A percentile compares a stretch with the other conserved stretches of the same genome.
Conservation (phyloP, 257 asterid species). For the Petunia secreta region DNA sequence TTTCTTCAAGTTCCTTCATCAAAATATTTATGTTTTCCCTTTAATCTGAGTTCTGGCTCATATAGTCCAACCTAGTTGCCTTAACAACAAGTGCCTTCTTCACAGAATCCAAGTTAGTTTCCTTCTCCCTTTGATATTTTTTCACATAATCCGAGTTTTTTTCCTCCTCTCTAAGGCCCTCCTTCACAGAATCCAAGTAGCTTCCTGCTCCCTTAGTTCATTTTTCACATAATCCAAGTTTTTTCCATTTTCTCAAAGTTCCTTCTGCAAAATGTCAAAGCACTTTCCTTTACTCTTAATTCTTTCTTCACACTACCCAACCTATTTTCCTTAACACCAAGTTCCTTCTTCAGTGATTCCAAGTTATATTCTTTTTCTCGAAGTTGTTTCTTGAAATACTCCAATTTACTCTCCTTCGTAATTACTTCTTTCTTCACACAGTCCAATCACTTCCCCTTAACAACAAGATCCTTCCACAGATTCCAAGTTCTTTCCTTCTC, state of each 20-base stretch:
- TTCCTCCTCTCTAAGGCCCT: constrained; percentile 11
- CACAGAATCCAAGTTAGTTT: constrained; percentile 1
- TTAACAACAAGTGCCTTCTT: neutral
- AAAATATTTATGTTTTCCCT: neutral
- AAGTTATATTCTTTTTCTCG: neutral
- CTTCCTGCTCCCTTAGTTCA: too few species aligned
- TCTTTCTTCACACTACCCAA: neutral
- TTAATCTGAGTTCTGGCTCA: constrained; percentile 24
- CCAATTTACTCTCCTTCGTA: constrained; percentile 9
- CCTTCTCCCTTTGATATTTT: neutral
- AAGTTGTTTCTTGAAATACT: neutral
- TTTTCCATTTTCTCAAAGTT: too few species aligned
- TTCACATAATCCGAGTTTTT: neutral
- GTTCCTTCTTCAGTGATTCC: neutral
- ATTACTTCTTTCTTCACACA: constrained; percentile 17
- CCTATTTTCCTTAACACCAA: neutral
- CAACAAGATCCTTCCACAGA: constrained; percentile 10
- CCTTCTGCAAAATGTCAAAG: too few species aligned
- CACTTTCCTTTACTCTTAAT: neutral
- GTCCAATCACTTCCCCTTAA: constrained; percentile 20
- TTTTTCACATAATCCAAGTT: too few species aligned
- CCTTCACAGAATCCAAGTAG: neutral
- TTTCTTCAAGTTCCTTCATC: constrained; percentile 12
- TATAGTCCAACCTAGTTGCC: constrained; percentile 19
- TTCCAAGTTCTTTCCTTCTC: neutral